Base-by-base conservation (phyloP, 2,329 filamentous ascomycete species). In the Macrophomina phaseolina region DNA sequence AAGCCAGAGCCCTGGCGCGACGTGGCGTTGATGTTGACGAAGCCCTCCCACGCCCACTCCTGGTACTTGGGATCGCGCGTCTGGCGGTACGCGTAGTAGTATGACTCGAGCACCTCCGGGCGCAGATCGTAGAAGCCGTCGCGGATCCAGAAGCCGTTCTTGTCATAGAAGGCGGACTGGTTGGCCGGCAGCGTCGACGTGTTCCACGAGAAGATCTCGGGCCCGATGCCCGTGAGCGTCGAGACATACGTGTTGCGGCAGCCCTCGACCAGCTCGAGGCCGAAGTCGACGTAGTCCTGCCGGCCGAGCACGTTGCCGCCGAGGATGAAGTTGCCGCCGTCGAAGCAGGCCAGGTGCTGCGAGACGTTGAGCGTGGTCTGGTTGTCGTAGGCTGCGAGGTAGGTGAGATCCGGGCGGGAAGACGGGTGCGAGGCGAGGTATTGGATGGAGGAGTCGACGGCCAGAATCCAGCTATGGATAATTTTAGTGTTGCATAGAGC, bases 81-180 rank as follows among this genome's bases (percentile, higher is more conserved):
- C 0, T 90, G 86, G 61, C 92, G 88, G 81, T 91, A 96, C 2
- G 93, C 91, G 77, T 97, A 95, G 83, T 96, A 97, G 77, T 90
- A 90, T 71, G 88, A 91, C 81, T 97, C 93, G 40, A 96, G 85
- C 3, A 93, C 91, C 79, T 96, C 93, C 0, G 92, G 90, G 0
- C 93, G 86, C 36, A 96, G 85, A 8, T 90, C 81, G 76, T 96
- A 97, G 6, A 78, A 73, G 0, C 80, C 73, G 49, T 82, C 80
- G 0, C 79, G 83, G 74, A 93, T 89, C 79, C 89, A 96, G 82
- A 92, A 96, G 4, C 93, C 93, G 0, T 87, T 82, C 69, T 79
- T 74, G 2, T 85, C 73, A 78, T 90, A 95, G 69, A 96, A 92
- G 0, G 72, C 71, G 0, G 81, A 79, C 0, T 81, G 70, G 0